phyloP scores from a whole-genome alignment of 2,329 filamentous ascomycete species.

The Fusarium mundagurra region DNA sequence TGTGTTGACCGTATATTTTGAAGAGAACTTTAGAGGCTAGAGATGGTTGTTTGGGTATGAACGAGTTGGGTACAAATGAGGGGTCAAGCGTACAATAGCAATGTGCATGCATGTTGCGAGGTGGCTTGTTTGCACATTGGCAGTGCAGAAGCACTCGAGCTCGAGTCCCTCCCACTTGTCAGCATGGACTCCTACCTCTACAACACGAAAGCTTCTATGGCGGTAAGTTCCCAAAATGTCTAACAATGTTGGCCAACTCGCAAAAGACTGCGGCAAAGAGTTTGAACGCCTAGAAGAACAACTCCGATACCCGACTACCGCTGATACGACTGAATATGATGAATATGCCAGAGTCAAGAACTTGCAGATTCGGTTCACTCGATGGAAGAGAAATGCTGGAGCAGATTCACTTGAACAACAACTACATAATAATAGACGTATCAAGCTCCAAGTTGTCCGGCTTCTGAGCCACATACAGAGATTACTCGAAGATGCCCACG shows the following conservation, averaged over 20 bases:
- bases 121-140: neutral
- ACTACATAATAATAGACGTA: neutral
- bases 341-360: too few relatives aligned
- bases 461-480: neutral
- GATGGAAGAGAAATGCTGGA: neutral
- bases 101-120: neutral
- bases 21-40: neutral
- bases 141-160: neutral
- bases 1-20: neutral
- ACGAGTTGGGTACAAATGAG: neutral
- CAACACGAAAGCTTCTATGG: too few relatives aligned
- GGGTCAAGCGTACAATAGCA: neutral
- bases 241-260: neutral
- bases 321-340: fast-evolving
- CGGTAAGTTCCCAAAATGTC: neutral
- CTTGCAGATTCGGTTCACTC: neutral
- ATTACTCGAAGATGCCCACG: neutral
- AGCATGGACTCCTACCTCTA: neutral
- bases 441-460: neutral
- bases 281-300: neutral
- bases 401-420: fast-evolving
- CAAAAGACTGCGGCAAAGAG: neutral
- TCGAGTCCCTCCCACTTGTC: neutral
- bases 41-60: neutral
- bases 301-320: neutral